Base-by-base conservation (phyloP, 106 monocot genomes). In the Phalaenopsis aphrodite region DNA sequence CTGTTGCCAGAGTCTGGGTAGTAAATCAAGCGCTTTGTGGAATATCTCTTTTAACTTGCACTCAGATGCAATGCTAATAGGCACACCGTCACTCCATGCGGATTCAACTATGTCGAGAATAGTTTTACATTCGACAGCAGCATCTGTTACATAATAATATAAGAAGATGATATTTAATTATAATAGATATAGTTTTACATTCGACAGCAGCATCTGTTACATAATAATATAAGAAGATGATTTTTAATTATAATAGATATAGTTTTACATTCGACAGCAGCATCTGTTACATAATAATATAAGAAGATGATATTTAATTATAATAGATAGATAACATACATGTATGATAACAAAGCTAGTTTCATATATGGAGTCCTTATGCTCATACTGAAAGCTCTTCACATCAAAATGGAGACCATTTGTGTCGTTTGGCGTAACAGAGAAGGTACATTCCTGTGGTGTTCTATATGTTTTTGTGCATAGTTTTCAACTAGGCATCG, bases 81-180 rank as follows among this genome's bases (percentile, higher is more conserved):
- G 83, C 67, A 91, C 76, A 76, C 96, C 96, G 84, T 83, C 43
- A 68, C 87, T 85, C 84, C 87, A 96, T 73, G 91, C 91, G 42
- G 89, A 88, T 83, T 96, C 91, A 41, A 91, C 78, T n/a, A 96
- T 93, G 77, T 96, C 96, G 4, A 96, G 16, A 76, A 96, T 83
- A 80, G 38, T 81, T 82, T 84, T 84, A 79, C 93, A 96, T 87
- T 96, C 96, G 37, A 80, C 42, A 68, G 96, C 96, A 78, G 96
- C 93, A 84, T 96, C 93, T 96, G 84, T 2, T n/a, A 43, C 43
- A 43, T 43, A 43, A 5, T n/a, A n/a, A n/a, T n/a, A n/a, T n/a
- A n/a, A n/a, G n/a, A n/a, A n/a, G n/a, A n/a, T n/a, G n/a, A n/a
- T n/a, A n/a, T n/a, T n/a, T n/a, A n/a, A n/a, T n/a, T n/a, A n/a